phyloP scores from a whole-genome alignment of 2,329 filamentous ascomycete genomes.

The Colletotrichum liriopes region DNA sequence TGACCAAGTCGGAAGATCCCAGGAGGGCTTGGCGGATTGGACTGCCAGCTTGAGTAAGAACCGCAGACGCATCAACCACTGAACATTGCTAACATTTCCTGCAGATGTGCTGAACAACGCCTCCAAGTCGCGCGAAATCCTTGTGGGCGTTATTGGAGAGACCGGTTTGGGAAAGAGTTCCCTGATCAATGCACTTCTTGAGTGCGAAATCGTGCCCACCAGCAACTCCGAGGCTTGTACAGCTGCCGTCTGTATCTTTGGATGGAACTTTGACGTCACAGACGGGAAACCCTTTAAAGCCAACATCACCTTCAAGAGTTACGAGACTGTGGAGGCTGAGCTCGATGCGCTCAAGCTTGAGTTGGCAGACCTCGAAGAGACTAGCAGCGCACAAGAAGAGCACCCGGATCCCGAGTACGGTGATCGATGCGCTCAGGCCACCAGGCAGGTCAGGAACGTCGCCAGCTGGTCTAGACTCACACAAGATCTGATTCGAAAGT shows the following conservation, averaged over 20 bases:
- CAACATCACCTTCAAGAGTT: constrained; percentile 39
- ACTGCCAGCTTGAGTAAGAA: background rate
- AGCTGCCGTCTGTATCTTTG: constrained; percentile 42
- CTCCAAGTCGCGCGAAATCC: constrained; percentile 3
- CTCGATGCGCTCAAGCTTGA: constrained; percentile 34
- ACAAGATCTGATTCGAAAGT: background rate
- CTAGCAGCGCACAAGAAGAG: background rate
- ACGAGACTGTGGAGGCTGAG: constrained; percentile 36
- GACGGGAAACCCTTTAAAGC: constrained; percentile 11
- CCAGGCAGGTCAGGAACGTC: constrained; percentile 23
- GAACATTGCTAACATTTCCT: background rate
- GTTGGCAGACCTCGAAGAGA: constrained; percentile 17
- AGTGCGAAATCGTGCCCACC: constrained; percentile 29
- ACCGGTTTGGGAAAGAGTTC: constrained; percentile 44
- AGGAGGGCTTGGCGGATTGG: background rate
- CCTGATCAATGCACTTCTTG: constrained; percentile 41
- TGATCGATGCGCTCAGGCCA: background rate
- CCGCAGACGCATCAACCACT: too few species aligned
- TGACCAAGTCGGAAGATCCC: background rate
- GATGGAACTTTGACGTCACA: background rate
- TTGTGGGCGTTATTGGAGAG: constrained; percentile 35
- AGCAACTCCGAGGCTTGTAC: constrained; percentile 45
- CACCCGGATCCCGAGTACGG: background rate
- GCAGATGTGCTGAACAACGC: background rate
- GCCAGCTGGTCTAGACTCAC: constrained; percentile 38